Conservation (phyloP, 805 yeast genomes). For the Lachancea waltii region DNA sequence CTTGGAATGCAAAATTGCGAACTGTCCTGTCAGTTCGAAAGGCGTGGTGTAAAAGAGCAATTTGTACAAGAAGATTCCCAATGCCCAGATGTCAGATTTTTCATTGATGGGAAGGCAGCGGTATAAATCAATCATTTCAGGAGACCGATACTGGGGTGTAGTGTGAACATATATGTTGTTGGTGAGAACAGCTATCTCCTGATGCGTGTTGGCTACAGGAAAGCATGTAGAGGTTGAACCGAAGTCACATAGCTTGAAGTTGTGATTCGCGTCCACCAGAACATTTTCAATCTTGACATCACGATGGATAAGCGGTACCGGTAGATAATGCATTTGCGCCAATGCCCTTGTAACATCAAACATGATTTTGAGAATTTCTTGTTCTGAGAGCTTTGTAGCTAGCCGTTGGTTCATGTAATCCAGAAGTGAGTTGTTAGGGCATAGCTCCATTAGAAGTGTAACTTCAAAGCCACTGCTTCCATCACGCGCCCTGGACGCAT, state of each 20-base stretch:
- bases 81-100: slow-evolving; percentile 81
- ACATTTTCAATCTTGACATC: slow-evolving; percentile 95
- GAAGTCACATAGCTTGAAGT: slow-evolving; percentile 85
- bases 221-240: slow-evolving; percentile 63
- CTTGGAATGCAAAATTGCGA: slow-evolving; percentile 79
- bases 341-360: slow-evolving; percentile 73
- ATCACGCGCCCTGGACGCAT: slow-evolving; percentile 50
- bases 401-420: slow-evolving; percentile 88
- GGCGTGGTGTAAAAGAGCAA: slow-evolving; percentile 92
- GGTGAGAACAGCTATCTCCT: slow-evolving; percentile 64
- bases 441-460: slow-evolving; percentile 84
- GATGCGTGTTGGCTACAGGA: slow-evolving; percentile 65
- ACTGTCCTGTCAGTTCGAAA: slow-evolving; percentile 75
- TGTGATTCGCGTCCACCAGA: slow-evolving; percentile 59
- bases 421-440: slow-evolving; percentile 78
- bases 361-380: slow-evolving; percentile 78
- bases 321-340: slow-evolving; percentile 72
- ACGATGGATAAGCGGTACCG: slow-evolving; percentile 72
- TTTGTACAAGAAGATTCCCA: slow-evolving; percentile 81
- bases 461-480: slow-evolving; percentile 65
- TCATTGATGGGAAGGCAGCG: slow-evolving; percentile 69
- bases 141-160: slow-evolving; percentile 79
- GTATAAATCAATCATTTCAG: slow-evolving; percentile 75
- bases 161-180: slow-evolving; percentile 83
- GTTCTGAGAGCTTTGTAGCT: slow-evolving; percentile 67